Evolutionary conservation across 1,284 basidiomycete genomes (phyloP).

Genomic region (Stereum hirsutum): DNA sequence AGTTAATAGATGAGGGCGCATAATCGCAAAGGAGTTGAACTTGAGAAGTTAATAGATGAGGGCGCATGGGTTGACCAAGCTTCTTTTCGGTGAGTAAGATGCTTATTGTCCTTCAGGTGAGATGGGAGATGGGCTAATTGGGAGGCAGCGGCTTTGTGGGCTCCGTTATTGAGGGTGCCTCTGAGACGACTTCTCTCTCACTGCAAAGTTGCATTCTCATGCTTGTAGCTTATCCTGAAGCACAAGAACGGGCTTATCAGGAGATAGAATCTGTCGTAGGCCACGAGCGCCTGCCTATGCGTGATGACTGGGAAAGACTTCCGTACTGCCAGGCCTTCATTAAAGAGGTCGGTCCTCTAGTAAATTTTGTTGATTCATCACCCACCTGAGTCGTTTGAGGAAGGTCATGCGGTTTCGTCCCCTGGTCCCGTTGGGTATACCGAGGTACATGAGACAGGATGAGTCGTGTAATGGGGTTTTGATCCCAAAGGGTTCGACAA

Average conservation of each 20-base stretch:
- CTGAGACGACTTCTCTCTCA: constrained; percentile 19
- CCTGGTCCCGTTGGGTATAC: background rate
- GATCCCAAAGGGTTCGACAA: background rate
- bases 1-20: background rate
- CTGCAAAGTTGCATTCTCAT: constrained; percentile 21
- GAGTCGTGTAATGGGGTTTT: background rate
- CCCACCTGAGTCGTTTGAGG: background rate
- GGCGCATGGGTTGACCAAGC: no score
- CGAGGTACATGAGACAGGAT: background rate
- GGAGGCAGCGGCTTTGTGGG: no score
- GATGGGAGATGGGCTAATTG: no score
- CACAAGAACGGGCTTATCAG: constrained; percentile 21
- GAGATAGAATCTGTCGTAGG: constrained; percentile 30
- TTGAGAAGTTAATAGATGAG: background rate
- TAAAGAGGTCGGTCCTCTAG: constrained; percentile 25
- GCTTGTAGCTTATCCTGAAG: constrained; percentile 21
- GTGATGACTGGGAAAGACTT: constrained; percentile 22
- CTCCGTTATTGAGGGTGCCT: constrained; percentile 20
- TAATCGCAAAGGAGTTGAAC: background rate
- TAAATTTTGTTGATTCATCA: background rate
- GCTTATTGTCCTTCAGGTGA: no score
- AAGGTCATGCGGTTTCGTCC: background rate
- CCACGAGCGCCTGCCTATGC: constrained; percentile 20
- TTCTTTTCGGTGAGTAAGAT: no score
- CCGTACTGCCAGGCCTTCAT: constrained; percentile 27